A percentile compares a stretch with the other conserved stretches of the same genome.
Conservation (phyloP, 306 rosid genomes). For the Coriaria nepalensis region DNA sequence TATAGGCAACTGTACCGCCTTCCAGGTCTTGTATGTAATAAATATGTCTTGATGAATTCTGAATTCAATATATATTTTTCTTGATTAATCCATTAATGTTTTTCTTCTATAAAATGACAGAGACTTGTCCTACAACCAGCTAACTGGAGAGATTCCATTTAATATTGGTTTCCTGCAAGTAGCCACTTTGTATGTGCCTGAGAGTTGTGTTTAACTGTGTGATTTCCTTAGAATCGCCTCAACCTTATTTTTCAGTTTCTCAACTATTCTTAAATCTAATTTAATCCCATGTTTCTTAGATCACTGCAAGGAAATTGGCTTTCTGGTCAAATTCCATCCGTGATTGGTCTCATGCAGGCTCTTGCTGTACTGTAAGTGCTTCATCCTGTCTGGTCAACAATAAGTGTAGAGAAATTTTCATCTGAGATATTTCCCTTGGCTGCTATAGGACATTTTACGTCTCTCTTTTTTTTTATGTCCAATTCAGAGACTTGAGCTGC, state of each 20-base stretch:
- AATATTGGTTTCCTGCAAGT: slow-evolving; percentile 88
- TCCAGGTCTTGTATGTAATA: slow-evolving; percentile 93
- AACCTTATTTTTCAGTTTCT: neutral
- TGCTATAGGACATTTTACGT: neutral
- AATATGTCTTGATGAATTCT: slow-evolving; percentile 13
- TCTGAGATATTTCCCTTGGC: neutral
- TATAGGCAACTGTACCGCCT: slow-evolving; percentile 86
- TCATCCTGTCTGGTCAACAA: slow-evolving; percentile 7
- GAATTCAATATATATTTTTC: neutral
- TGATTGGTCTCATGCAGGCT: slow-evolving; percentile 97
- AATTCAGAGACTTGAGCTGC: slow-evolving; percentile 76
- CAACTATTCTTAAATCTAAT: neutral
- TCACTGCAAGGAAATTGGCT: slow-evolving; percentile 87
- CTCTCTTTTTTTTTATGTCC: neutral
- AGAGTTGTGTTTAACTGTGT: neutral
- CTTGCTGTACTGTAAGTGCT: slow-evolving; percentile 88
- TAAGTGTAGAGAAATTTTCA: neutral
- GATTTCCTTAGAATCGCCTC: no score
- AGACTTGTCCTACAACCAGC: slow-evolving; percentile 72
- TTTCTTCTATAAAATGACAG: slow-evolving; percentile 17
- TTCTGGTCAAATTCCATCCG: slow-evolving; percentile 74
- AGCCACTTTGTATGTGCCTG: slow-evolving; percentile 59
- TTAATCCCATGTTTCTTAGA: slow-evolving; percentile 24
- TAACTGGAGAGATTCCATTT: slow-evolving; percentile 75
- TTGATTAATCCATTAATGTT: neutral